phyloP scores from a whole-genome alignment of 352 stramenopile species.

The Ophiocytium majus region DNA sequence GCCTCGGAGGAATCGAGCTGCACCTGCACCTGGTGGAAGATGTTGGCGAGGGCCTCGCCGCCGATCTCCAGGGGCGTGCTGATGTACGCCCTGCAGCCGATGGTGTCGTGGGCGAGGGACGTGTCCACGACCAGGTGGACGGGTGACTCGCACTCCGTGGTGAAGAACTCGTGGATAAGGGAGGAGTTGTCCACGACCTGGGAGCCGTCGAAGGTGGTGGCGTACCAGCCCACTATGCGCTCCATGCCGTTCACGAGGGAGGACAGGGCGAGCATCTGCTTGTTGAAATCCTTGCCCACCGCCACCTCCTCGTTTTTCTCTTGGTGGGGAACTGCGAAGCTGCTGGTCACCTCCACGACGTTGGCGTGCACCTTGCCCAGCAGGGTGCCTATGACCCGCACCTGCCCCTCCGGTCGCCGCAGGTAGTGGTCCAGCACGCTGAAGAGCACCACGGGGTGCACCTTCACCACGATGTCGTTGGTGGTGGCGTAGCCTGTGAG shows the following conservation, averaged over 20 bases:
- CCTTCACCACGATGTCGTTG: slow-evolving; percentile 53
- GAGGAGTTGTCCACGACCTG: slow-evolving; percentile 86
- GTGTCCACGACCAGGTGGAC: slow-evolving; percentile 94
- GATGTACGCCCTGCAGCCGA: slow-evolving; percentile 85
- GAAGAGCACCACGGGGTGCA: slow-evolving; percentile 93
- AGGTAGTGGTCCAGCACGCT: slow-evolving; percentile 94
- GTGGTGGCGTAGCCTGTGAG: slow-evolving; percentile 40
- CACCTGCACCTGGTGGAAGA: slow-evolving; percentile 82
- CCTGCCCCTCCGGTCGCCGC: slow-evolving; percentile 82
- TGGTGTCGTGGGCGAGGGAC: slow-evolving; percentile 68
- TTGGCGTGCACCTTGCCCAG: slow-evolving; percentile 77
- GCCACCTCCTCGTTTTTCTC: slow-evolving; percentile 91
- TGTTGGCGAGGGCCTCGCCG: slow-evolving; percentile 80
- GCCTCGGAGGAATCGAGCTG: slow-evolving; percentile 82
- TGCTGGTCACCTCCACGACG: slow-evolving; percentile 84
- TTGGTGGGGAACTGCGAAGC: slow-evolving; percentile 92
- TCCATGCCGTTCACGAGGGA: slow-evolving; percentile 87
- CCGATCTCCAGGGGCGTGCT: slow-evolving; percentile 79
- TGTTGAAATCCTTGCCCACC: slow-evolving; percentile 96
- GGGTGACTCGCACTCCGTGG: slow-evolving; percentile 77
- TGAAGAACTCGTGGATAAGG: slow-evolving; percentile 98
- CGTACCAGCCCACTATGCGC: slow-evolving; percentile 87
- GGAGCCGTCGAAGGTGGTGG: slow-evolving; percentile 60
- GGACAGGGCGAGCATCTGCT: slow-evolving; percentile 93
- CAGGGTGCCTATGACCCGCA: slow-evolving; percentile 94